Percentiles rank a stretch among this genome's conserved stretches.
Evolutionary conservation across 257 asterid genomes (phyloP).

Genomic region (Linaria vulgaris): DNA sequence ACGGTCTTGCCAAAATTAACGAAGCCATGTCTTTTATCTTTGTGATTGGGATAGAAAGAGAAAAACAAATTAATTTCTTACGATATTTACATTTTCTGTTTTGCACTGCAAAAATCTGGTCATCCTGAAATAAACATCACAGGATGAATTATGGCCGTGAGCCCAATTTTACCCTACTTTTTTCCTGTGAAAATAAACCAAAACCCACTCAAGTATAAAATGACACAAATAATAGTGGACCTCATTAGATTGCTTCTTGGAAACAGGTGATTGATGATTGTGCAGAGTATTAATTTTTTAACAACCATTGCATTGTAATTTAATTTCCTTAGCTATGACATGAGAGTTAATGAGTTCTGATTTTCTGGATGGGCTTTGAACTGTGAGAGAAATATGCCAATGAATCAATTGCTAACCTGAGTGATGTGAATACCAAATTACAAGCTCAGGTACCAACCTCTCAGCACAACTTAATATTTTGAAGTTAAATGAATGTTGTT

Average conservation of each 20-base stretch:
- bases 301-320: conserved; percentile 7
- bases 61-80: conserved; percentile 20
- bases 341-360: conserved; percentile 21
- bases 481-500: background rate
- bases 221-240: conserved; percentile 6
- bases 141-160: background rate
- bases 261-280: conserved; percentile 7
- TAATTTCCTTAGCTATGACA: conserved; percentile 10
- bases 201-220: conserved; percentile 6
- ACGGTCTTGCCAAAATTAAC: background rate
- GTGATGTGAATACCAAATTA: conserved; percentile 47
- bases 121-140: conserved; percentile 6
- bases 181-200: background rate
- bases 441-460: conserved; percentile 55
- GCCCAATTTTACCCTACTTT: background rate
- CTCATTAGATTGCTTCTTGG: conserved; percentile 14
- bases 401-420: conserved; percentile 52
- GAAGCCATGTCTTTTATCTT: background rate
- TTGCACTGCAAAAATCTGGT: background rate
- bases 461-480: conserved; percentile 7
- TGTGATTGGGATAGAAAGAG: background rate
- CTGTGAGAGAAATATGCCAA: conserved; percentile 50
- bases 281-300: background rate
- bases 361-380: conserved; percentile 26
- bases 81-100: conserved; percentile 6